Evolutionary conservation across 495 filamentous ascomycete genomes (phyloP), one percentile per base, ranked within the genome.

Genomic region (Daldinia loculata): DNA sequence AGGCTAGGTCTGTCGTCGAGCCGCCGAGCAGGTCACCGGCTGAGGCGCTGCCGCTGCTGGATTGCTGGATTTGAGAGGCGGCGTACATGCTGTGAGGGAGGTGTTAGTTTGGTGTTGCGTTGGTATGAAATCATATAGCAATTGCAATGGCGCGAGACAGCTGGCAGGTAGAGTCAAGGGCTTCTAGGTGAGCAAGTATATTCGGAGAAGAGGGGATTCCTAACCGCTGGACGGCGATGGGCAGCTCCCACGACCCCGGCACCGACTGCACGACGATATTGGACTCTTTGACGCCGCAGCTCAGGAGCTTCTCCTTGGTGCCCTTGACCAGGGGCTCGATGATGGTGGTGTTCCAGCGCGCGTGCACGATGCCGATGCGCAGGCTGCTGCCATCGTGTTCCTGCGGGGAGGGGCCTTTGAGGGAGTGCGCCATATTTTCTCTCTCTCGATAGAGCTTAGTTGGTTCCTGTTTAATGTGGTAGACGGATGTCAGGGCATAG

Each of bases 341-440:
- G 75, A 87, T 83, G 34, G 72, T 80, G 56, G 85, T 89, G 81
- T 98, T 99, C 95, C 95, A 99, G 68, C 95, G 89, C 26, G 94
- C 95, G 80, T 98, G 95, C 32, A 99, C 88, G 75, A 99, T 97
- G 61, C 91, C 94, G 76, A 99, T 90, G 71, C 95, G 92, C 67
- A 99, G 87, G 67, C 84, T 86, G 74, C 91, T 91, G 75, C 95
- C 95, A 80, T 87, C 80, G 79, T 82, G 81, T 74, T 77, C 69
- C 71, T 84, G 79, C 41, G 80, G 81, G 53, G 75, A 72, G 5
- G 82, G 82, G 55, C 83, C 81, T 67, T 86, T 85, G 75, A 77
- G 75, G 24, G 84, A 73, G 70, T 73, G 70, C 61, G 70, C 65
- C 65, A 68, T 68, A 11, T 65, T 73, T 32, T 22, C 19, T 30